Percentiles rank a stretch among this genome's conserved stretches.
Conservation (phyloP, 2,329 filamentous ascomycete species). For the Bipolaris victoriae region DNA sequence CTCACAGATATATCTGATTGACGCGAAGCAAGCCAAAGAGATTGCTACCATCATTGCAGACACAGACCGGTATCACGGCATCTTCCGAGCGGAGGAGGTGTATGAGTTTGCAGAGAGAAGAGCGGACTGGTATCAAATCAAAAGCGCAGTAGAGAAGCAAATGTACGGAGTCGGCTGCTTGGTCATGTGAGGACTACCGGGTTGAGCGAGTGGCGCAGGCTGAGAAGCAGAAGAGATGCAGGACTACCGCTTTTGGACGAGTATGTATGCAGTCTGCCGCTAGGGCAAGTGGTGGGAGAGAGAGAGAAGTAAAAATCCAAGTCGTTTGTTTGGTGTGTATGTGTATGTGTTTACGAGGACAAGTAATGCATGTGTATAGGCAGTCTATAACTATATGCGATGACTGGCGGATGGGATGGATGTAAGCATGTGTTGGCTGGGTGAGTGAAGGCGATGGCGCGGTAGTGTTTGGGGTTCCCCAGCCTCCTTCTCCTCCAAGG, state of each 20-base stretch:
- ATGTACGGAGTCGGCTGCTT: slow-evolving; percentile 95
- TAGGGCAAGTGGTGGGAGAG: slow-evolving; percentile 17
- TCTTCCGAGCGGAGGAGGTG: slow-evolving; percentile 94
- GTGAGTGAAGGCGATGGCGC: not conserved
- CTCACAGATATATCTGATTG: slow-evolving; percentile 94
- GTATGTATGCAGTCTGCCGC: slow-evolving; percentile 14
- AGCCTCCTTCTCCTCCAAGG: slow-evolving; percentile 27
- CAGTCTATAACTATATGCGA: not conserved
- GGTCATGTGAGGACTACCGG: slow-evolving; percentile 69
- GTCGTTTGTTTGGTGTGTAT: not conserved
- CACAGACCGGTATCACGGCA: slow-evolving; percentile 83
- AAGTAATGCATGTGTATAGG: not conserved
- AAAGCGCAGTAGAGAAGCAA: slow-evolving; percentile 85
- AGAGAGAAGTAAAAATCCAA: not conserved
- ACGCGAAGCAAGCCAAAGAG: slow-evolving; percentile 85
- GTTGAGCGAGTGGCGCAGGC: slow-evolving; percentile 8
- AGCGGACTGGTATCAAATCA: slow-evolving; percentile 94
- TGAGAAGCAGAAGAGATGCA: slow-evolving; percentile 2
- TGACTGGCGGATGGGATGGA: not conserved
- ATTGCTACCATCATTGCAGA: slow-evolving; percentile 96
- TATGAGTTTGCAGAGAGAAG: slow-evolving; percentile 95
- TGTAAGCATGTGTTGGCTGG: too few relatives aligned
- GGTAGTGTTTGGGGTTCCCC: slow-evolving; percentile 23
- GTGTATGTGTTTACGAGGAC: not conserved
- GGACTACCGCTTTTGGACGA: slow-evolving; percentile 23